Base-by-base conservation (phyloP, 257 asterid genomes). In the Anisodus tanguticus region DNA sequence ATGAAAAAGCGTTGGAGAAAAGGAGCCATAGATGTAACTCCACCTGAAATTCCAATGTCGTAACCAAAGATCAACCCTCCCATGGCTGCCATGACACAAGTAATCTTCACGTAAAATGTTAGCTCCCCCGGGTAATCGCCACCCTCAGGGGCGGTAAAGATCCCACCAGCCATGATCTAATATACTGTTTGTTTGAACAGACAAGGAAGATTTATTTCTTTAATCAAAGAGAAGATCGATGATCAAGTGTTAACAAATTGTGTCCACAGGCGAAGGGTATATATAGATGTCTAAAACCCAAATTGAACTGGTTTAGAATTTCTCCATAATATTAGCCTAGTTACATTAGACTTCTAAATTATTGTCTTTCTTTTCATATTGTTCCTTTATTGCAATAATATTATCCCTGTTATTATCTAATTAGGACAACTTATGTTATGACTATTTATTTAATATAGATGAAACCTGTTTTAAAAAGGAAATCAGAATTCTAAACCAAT, bases 11-110 rank as follows among this genome's bases (percentile, higher is more conserved):
- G 57, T n/a, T 43, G n/a, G 16, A 70, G 57, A 43, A 70, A 70
- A 70, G 79, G 31, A 43, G 17, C 37, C 79, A 70, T 70, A 9
- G 55, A 70, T 41, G 79, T 70, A 70, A 70, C 78, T 70, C 55
- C 78, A 0, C 78, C 55, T 0, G 78, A 70, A 41, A 70, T 70
- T 70, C 78, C 78, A 70, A 69, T 69, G 78, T 41, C 78, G 2
- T 70, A 70, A 43, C 79, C 55, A 67, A 67, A 35, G 22, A 35
- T 67, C 74, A 70, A 43, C 5, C 79, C 79, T 70, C 79, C 57
- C 79, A 70, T 70, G 26, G 79, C 79, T 41, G 63, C 63, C 63
- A 57, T 57, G 8, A 57, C 16, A 57, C 63, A 57, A 57, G 63
- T 57, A 16, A 57, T 57, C 19, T 19, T 19, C 19, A 57, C 63